Base-by-base conservation (phyloP, 345 rosid species). In the Eucalyptus sp. region DNA sequence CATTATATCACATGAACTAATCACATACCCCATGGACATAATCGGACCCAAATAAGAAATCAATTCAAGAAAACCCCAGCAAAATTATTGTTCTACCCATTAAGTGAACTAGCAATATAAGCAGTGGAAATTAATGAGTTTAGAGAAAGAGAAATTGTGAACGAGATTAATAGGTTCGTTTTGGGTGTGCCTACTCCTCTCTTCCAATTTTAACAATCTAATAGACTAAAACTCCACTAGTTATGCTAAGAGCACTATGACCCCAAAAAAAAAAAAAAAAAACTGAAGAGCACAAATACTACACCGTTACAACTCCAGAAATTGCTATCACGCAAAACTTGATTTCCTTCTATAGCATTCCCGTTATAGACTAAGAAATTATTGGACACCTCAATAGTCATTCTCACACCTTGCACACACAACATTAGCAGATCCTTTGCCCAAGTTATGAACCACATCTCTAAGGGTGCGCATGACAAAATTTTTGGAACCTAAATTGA, bases 131-230 rank as follows among this genome's bases (percentile, higher is more conserved):
- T 24, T 56, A 56, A 56, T 10, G 0, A 56, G 0, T 56, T 56
- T 56, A 24, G 62, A 56, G 62, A 56, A 56, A 2, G 62, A 56
- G 62, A 56, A 56, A 56, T 56, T 56, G 29, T 24, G 27, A 24
- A 24, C 5, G 5, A 0, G 6, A 0, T 22, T 56, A 4, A 27
- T 12, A 60, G 7, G 31, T 27, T 27, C 2, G 4, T 13, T 1
- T 60, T 60, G 68, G n/a, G 31, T 60, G 2, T 60, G 68, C 31
- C 66, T 60, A 60, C 16, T 60, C 7, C 64, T 58, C 15, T 60
- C 68, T 27, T 60, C 0, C 4, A 5, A 0, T 29, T 60, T 0
- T 12, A 12, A 60, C 68, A 5, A 1, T 60, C 15, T 29, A 60
- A 12, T 3, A 27, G 31, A 6, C 68, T 5, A 27, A 60, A 12